Evolutionary conservation across 116 monocot genomes (phyloP), one percentile per base, ranked within the genome.

Genomic region (Dioscorea cayenensis): DNA sequence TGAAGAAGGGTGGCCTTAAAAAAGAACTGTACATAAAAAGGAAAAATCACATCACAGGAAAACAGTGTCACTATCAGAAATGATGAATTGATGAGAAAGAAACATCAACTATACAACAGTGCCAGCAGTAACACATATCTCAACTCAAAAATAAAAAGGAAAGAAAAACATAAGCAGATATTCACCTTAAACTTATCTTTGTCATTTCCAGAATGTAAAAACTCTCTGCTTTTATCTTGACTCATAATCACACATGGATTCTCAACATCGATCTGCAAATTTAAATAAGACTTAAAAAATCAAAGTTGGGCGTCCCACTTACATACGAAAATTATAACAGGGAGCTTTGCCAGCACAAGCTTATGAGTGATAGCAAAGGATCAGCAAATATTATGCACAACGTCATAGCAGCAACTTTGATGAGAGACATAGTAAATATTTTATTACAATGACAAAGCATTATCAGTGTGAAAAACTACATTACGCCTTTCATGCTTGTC

Each of bases 201-300:
- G 69, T 94, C 86, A 85, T 84, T 99, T 18, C 99, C 99, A 50
- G 99, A 99, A 85, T 99, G 99, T 65, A 99, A 82, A 77, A 99
- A 99, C 69, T 99, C 94, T 84, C 99, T 88, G 70, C 99, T 99
- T 79, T 91, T 99, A 79, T 99, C 99, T 80, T 99, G 99, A 70
- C 86, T 91, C 99, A 99, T 94, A 38, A 99, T 86, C 19, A 99
- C 99, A 81, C 99, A 99, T 69, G 99, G 99, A 79, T 99, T 99
- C 75, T 99, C 99, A 81, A 99, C 99, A 81, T 99, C 99, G 73
- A 99, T 99, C 97, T 99, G 88, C 68, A 82, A 79, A 75, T 49
- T 43, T 6, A 49, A 65, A 25, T 12, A 49, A 63, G 36, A 12
- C 8, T 43, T 6, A 3, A 43, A 43, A 38, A 43, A 43, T 43